Base-by-base conservation (phyloP, 768 basidiomycete species). In the Zangia roseola region DNA sequence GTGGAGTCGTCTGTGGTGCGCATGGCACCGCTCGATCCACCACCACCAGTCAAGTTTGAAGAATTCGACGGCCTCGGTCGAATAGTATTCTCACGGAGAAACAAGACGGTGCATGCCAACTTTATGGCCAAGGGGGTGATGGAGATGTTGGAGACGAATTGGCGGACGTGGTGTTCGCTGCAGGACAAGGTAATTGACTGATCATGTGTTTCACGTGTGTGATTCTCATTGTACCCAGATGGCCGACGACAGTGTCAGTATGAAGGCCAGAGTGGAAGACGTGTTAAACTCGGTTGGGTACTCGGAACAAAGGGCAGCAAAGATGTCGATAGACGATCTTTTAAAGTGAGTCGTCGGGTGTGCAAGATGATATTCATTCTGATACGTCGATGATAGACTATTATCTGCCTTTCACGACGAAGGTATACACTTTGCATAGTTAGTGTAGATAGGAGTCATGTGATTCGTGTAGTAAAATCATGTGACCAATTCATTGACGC, bases 51-150 rank as follows among this genome's bases (percentile, higher is more conserved):
- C 52, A 84, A 84, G 64, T 99, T 98, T 56, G 94, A 94, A 61
- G 97, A 99, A 69, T 98, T 97, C 63, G 97, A 99, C 64, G 97
- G 97, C 2, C 75, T 99, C 54, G 90, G 83, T 39, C 79, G 97
- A 36, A 93, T 98, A 47, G 71, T 95, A 31, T 98, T 98, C 64
- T 84, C 83, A 25, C 74, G 95, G 51, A 79, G 88, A 57, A 97
- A 98, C 65, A 97, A 97, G 72, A 91, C 83, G 7, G 74, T 92
- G 0, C 82, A 93, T 60, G 93, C 86, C 10, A 91, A 85, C 57
- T 97, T 99, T 65, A 81, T 82, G 75, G 94, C 94, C 16, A 95
- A 92, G 64, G 97, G 95, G 6, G 93, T 99, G 26, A 78, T 89
- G 65, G 88, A 93, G 58, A 90, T 98, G 89, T 69, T 98, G 53